Evolutionary conservation across 1,284 basidiomycete genomes (phyloP).

Genomic region (Somion occarium): DNA sequence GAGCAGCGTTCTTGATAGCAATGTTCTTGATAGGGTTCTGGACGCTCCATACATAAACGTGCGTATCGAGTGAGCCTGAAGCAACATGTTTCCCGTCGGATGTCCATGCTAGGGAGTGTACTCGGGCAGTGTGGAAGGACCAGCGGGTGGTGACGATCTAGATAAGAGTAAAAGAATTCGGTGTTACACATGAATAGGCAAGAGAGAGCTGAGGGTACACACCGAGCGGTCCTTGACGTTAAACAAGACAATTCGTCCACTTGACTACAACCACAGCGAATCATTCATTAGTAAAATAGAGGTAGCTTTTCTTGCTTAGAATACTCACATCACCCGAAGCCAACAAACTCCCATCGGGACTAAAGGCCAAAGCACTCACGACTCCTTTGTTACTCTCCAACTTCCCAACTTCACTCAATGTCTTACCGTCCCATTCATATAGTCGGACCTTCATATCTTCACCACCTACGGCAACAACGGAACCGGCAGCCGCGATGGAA

Average conservation of each 20-base stretch:
- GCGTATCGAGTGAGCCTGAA: conserved; percentile 88
- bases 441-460: conserved; percentile 78
- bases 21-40: conserved; percentile 76
- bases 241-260: conserved; percentile 78
- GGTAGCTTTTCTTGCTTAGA: neutral
- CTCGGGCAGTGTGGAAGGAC: conserved; percentile 85
- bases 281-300: neutral
- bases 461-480: conserved; percentile 66
- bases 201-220: conserved; percentile 1
- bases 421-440: conserved; percentile 64
- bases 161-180: neutral
- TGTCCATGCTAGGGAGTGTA: conserved; percentile 80
- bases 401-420: conserved; percentile 42
- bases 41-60: conserved; percentile 88
- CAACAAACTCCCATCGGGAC: conserved; percentile 69
- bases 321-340: conserved; percentile 76
- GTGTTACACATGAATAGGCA: neutral
- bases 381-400: conserved; percentile 71
- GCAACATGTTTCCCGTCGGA: conserved; percentile 72
- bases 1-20: conserved; percentile 79
- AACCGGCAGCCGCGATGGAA: conserved; percentile 49
- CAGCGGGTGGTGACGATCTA: conserved; percentile 71
- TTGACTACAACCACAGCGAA: conserved; percentile 43
- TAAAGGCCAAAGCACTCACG: conserved; percentile 79
- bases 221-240: conserved; percentile 67